Conservation (phyloP, 2,329 filamentous ascomycete species). For the Exophiala viscosa region DNA sequence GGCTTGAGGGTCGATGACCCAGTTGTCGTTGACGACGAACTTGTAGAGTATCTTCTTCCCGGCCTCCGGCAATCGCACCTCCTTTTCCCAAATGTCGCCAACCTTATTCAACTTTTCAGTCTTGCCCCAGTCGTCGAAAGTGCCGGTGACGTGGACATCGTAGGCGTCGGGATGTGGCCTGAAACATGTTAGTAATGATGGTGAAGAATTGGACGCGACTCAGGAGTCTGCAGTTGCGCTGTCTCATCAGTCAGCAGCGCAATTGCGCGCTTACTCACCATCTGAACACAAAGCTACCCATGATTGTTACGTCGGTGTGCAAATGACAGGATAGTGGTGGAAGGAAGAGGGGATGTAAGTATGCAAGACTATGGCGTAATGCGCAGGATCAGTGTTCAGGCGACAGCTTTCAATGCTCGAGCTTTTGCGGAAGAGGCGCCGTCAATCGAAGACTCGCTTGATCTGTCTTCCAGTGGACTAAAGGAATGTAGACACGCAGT, state of each 20-base stretch:
- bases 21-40: constrained; percentile 93
- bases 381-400: constrained; percentile 8
- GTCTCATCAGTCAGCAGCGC: too few species aligned
- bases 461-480: background rate
- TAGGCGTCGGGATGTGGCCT: constrained; percentile 75
- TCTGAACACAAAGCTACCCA: constrained; percentile 29
- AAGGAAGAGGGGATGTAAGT: background rate
- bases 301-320: constrained; percentile 7
- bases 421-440: background rate
- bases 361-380: constrained; percentile 10
- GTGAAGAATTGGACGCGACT: background rate
- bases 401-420: constrained; percentile 14
- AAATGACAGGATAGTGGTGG: background rate
- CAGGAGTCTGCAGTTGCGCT: constrained; percentile 4
- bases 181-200: constrained; percentile 23
- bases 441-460: background rate
- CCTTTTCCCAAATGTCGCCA: constrained; percentile 71
- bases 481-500: background rate
- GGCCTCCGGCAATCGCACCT: constrained; percentile 65
- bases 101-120: constrained; percentile 76
- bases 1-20: constrained; percentile 76
- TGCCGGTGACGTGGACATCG: constrained; percentile 91
- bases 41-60: constrained; percentile 86
- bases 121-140: constrained; percentile 92
- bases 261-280: constrained; percentile 22